Evolutionary conservation across 345 rosid species (phyloP), one percentile per base, ranked within the genome.

Genomic region (Euclidium syriacum): DNA sequence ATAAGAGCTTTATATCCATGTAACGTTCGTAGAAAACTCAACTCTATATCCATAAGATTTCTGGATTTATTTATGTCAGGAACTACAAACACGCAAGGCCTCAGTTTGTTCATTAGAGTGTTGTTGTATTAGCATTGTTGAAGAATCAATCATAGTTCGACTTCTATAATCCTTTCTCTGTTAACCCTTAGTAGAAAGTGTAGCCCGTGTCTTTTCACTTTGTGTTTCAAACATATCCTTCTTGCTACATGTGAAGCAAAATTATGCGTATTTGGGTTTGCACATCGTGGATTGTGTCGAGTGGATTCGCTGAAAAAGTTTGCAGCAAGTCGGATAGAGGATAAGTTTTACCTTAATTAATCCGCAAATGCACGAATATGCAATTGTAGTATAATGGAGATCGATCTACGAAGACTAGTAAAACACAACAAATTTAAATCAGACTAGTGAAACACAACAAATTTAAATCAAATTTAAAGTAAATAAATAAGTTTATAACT

Each of bases 1-100:
- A 67, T 67, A 67, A 67, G 72, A 58, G 32, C 58, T 67, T 55
- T 16, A 58, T 23, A 2, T 15, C 56, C 22, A 46, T 27, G 42
- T 16, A 57, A 49, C 7, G 58, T 65, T 58, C 72, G 65, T 67
- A 58, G 58, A 67, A 67, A 64, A 53, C 82, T 76, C 12, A 76
- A 77, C 19, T 72, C 56, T 48, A 42, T 60, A 23, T 67, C 34
- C 12, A 48, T 51, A 58, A 48, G 51, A 58, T 67, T 47, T 67
- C 14, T 67, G 65, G 44, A 57, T 38, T 48, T n/a, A n/a, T 55
- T 36, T 55, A 38, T 57, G 41, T 67, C 58, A 36, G 71, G 50
- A 48, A 57, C 71, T 48, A 17, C 42, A 67, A 50, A 50, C 65
- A 20, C 20, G 52, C 65, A 67, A 58, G 72, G 72, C 44, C 43